Evolutionary conservation across 306 rosid species (phyloP).

Genomic region (Mimosa bimucronata): DNA sequence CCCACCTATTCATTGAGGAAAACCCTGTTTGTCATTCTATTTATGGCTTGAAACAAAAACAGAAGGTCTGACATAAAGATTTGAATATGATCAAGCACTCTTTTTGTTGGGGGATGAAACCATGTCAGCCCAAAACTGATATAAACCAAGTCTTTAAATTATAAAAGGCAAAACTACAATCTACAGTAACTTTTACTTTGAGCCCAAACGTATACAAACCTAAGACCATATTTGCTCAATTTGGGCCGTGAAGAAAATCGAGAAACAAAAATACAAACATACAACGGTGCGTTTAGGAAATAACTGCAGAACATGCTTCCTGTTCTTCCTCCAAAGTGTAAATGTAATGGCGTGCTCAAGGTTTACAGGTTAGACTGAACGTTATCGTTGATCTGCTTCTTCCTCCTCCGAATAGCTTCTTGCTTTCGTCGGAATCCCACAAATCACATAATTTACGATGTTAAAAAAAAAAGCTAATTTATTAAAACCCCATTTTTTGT

Average conservation of each 20-base stretch:
- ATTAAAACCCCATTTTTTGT: too few species aligned
- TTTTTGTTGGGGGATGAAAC: too few species aligned
- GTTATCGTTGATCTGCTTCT: background rate
- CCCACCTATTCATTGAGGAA: too few species aligned
- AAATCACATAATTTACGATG: too few species aligned
- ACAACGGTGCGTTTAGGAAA: background rate
- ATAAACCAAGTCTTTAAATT: too few species aligned
- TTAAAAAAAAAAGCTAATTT: too few species aligned
- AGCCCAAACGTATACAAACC: background rate
- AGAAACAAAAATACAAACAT: too few species aligned
- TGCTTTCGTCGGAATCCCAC: background rate
- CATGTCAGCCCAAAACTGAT: too few species aligned
- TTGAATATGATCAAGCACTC: too few species aligned
- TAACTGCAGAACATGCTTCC: background rate
- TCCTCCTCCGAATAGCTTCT: background rate
- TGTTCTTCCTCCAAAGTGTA: background rate
- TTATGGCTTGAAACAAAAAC: too few species aligned
- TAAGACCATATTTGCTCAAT: background rate
- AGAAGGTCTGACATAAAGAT: too few species aligned
- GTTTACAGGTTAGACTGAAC: background rate
- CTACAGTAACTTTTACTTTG: background rate
- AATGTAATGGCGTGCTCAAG: background rate
- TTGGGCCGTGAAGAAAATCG: background rate
- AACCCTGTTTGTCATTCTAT: too few species aligned
- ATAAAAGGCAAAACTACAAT: background rate